Evolutionary conservation across 1,284 basidiomycete species (phyloP).

Genomic region (Apiotrichum porosum): DNA sequence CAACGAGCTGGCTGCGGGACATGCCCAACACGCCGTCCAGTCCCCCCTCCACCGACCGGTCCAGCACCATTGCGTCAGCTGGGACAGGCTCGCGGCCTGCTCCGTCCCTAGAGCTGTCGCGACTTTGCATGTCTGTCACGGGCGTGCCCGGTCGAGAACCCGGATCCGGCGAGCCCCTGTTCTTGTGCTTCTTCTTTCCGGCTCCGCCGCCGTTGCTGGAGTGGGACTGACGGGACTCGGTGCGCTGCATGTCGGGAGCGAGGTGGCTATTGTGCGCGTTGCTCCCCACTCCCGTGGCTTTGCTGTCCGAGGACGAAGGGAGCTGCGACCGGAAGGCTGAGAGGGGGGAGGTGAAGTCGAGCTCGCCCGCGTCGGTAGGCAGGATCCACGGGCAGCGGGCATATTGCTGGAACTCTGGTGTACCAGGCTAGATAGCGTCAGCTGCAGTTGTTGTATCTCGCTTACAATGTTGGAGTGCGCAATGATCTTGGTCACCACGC

Average conservation of each 20-base stretch:
- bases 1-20: constrained; percentile 54
- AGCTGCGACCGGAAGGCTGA: constrained; percentile 19
- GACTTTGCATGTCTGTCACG: no score
- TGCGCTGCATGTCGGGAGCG: no score
- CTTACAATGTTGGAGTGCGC: constrained; percentile 78
- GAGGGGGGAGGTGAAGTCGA: constrained; percentile 25
- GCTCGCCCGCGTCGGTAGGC: constrained; percentile 14
- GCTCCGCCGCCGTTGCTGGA: background rate
- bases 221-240: background rate
- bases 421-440: constrained; percentile 61
- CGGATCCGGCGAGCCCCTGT: background rate
- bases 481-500: constrained; percentile 72
- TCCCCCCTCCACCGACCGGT: constrained; percentile 71
- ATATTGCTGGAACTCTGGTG: constrained; percentile 78
- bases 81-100: background rate
- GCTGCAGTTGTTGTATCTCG: background rate
- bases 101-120: no score
- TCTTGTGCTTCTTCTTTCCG: constrained; percentile 2
- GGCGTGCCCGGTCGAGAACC: background rate
- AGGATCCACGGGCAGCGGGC: constrained; percentile 85
- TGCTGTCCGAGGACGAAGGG: background rate
- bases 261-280: no score
- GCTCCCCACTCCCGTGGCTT: no score
- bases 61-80: constrained; percentile 67
- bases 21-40: constrained; percentile 43